Conservation (phyloP, 371 early-diverging fungal species). For the Syncephalis fuscata region DNA sequence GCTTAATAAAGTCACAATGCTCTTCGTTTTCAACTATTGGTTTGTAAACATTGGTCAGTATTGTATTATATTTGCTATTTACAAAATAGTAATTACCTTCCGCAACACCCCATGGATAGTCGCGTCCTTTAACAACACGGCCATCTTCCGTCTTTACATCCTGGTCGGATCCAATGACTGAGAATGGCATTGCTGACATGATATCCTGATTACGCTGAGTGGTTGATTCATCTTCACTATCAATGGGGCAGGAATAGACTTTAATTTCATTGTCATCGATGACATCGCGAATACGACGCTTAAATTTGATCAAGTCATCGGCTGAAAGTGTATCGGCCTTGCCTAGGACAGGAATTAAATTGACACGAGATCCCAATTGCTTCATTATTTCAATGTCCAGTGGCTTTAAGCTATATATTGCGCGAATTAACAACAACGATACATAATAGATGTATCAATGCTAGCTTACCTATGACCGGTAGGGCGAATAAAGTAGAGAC, state of each 20-base stretch:
- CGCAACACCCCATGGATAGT: constrained; percentile 90
- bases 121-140: constrained; percentile 66
- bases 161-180: constrained; percentile 82
- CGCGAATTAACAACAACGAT: background rate
- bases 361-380: constrained; percentile 63
- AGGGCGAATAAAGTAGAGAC: constrained; percentile 78
- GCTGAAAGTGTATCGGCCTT: constrained; percentile 88
- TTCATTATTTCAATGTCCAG: constrained; percentile 84
- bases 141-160: constrained; percentile 68
- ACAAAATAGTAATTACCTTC: constrained; percentile 24
- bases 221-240: constrained; percentile 73
- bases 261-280: constrained; percentile 62
- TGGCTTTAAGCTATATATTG: constrained; percentile 51
- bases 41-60: background rate
- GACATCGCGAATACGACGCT: constrained; percentile 62
- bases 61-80: background rate
- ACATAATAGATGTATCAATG: constrained; percentile 9
- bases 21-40: constrained; percentile 72
- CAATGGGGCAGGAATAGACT: constrained; percentile 68
- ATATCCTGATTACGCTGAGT: constrained; percentile 70
- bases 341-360: constrained; percentile 85
- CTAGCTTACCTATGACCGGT: constrained; percentile 78
- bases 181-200: constrained; percentile 85
- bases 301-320: constrained; percentile 62
- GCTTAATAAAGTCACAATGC: constrained; percentile 85